Evolutionary conservation across 495 filamentous ascomycete genomes (phyloP).

Genomic region (Neurospora sp.): DNA sequence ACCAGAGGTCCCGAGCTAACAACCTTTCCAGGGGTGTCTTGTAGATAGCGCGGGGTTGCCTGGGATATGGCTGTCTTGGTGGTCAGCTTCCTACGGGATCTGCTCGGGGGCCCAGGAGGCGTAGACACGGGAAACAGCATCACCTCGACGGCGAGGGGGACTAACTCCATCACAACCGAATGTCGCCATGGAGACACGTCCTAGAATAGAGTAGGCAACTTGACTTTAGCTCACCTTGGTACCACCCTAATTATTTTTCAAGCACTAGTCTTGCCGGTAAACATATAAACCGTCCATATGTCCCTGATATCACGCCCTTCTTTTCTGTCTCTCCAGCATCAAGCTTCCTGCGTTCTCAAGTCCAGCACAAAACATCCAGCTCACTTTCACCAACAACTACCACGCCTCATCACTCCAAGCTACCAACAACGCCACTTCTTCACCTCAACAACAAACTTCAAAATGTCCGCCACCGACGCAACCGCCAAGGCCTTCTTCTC

Average conservation of each 20-base stretch:
- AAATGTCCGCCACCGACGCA: constrained; percentile 42
- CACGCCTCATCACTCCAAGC: background rate
- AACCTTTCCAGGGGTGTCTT: too few species aligned
- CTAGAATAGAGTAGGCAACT: background rate
- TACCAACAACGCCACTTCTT: constrained; percentile 2
- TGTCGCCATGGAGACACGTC: background rate
- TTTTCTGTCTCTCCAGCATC: background rate
- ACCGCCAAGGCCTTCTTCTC: constrained; percentile 72
- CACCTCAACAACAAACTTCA: constrained; percentile 7
- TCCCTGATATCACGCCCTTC: background rate
- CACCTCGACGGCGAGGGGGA: background rate
- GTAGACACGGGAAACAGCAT: background rate
- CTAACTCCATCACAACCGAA: background rate
- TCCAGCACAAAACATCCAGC: background rate
- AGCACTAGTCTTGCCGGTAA: background rate
- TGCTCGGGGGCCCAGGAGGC: background rate
- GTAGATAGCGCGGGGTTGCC: background rate
- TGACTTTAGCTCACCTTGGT: background rate
- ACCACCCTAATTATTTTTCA: background rate
- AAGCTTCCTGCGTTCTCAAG: background rate
- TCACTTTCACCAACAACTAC: background rate
- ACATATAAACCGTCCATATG: background rate
- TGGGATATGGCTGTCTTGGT: background rate
- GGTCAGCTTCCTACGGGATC: background rate
- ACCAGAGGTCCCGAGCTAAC: too few species aligned